These are phyloP conservation scores for Gossypium australe DNA, from an alignment of 345 rosid species.

Conservation along the genomic window DNA sequence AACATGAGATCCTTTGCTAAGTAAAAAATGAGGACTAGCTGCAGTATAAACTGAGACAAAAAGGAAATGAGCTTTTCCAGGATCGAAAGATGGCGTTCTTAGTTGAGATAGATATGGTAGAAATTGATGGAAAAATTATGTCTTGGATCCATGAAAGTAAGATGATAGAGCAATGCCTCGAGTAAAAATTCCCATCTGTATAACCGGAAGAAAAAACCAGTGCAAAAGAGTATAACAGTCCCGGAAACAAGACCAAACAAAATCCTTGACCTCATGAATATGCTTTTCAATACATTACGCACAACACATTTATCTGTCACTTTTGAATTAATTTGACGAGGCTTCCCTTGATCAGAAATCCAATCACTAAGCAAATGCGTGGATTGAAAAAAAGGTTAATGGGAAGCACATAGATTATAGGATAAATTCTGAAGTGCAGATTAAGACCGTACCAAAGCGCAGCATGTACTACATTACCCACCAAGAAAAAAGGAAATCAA, in stretches of 20 bases:
- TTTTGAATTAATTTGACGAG: conserved; percentile 14
- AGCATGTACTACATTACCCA: conserved; percentile 69
- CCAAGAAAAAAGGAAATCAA: conserved; percentile 14
- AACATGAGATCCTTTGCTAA: conserved; percentile 61
- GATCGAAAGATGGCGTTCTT: conserved; percentile 45
- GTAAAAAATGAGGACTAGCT: conserved; percentile 52
- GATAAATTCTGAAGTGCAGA: conserved; percentile 89
- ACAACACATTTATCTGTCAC: conserved; percentile 4
- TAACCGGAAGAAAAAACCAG: conserved; percentile 30
- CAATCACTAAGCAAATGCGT: conserved; percentile 31
- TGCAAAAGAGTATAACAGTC: conserved; percentile 51
- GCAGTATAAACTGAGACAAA: conserved; percentile 71
- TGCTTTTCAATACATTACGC: conserved; percentile 28
- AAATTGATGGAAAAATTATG: conserved; percentile 94
- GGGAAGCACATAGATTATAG: conserved; percentile 78
- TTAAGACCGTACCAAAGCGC: conserved; percentile 86
- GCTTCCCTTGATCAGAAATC: conserved; percentile 34
- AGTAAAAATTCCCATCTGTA: conserved; percentile 77
- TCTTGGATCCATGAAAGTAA: conserved; percentile 83
- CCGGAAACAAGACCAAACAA: conserved; percentile 61
- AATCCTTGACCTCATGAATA: conserved; percentile 51
- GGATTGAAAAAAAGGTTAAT: conserved; percentile 61
- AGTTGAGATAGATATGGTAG: conserved; percentile 86
- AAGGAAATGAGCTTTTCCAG: conserved; percentile 79
- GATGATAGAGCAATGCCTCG: conserved; percentile 86